Percentiles rank a stretch among this genome's conserved stretches.
These are phyloP conservation scores for Tuber umbilicatum DNA, from an alignment of 495 filamentous ascomycete genomes.

Conservation along the genomic window DNA sequence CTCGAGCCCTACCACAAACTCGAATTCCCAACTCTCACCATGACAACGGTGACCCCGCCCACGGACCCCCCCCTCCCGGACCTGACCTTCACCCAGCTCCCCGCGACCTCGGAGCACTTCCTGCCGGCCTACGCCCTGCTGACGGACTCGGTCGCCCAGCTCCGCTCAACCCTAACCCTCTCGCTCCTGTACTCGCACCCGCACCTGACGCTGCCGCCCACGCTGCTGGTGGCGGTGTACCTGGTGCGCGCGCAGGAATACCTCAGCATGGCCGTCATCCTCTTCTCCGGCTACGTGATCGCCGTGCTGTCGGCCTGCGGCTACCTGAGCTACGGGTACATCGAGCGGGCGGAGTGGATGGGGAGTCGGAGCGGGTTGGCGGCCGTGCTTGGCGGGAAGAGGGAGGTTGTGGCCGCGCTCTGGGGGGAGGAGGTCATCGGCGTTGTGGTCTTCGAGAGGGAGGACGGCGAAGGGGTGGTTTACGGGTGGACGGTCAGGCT, in stretches of 20 bases:
- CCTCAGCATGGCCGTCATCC: slow-evolving; percentile 44
- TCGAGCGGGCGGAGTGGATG: slow-evolving; percentile 51
- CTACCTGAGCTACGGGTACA: slow-evolving; percentile 47
- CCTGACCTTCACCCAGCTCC: slow-evolving; percentile 31
- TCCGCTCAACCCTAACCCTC: slow-evolving; percentile 52
- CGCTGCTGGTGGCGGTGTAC: slow-evolving; percentile 43
- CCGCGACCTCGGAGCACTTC: slow-evolving; percentile 42
- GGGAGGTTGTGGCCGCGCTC: slow-evolving; percentile 50
- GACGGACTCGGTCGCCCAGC: slow-evolving; percentile 57
- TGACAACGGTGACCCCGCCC: background rate
- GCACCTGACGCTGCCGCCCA: slow-evolving; percentile 43
- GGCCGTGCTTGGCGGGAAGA: slow-evolving; percentile 43
- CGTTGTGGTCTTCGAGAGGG: slow-evolving; percentile 46
- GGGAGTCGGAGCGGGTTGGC: slow-evolving; percentile 48
- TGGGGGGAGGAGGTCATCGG: slow-evolving; percentile 55
- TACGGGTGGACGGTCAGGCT: slow-evolving; percentile 68
- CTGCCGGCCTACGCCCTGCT: slow-evolving; percentile 50
- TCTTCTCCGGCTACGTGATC: slow-evolving; percentile 48
- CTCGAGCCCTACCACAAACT: background rate
- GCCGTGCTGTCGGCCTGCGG: slow-evolving; percentile 45
- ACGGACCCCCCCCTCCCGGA: background rate
- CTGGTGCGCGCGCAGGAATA: slow-evolving; percentile 41
- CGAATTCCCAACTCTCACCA: background rate
- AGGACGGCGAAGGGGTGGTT: slow-evolving; percentile 50
- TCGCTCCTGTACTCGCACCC: slow-evolving; percentile 52